Evolutionary conservation across 352 stramenopile species (phyloP), one percentile per base, ranked within the genome.

Genomic region (Pythium plurisporium): DNA sequence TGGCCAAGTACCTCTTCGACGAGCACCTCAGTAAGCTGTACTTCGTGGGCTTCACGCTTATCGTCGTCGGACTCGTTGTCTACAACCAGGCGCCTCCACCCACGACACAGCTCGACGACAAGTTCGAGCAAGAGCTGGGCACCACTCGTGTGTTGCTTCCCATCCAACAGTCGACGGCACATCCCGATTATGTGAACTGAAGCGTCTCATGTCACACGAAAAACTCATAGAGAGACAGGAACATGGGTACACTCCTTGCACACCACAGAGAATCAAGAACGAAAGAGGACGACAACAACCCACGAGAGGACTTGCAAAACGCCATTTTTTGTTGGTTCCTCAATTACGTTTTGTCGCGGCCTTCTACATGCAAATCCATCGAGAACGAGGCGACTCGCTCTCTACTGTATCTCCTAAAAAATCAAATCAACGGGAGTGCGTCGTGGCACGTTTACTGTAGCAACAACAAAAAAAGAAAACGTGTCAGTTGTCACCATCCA

Each of bases 1-100:
- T 76, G 4, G 74, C 69, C 94, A 67, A 96, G 94, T 89, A 88
- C 74, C 50, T 97, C 71, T 86, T 85, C 96, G 54, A 84, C 42
- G 69, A 95, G 50, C 57, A 80, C 30, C 70, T 96, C 34, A 82
- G 63, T 49, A 74, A 59, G 46, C 69, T 96, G 29, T 96, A 97
- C 72, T 97, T 94, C 61, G 48, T 95, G n/a, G 87, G 88, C 14
- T 87, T 97, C 52, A 69, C 70, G 44, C 49, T 94, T 58, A 89
- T 90, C 59, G 83, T 95, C 41, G 53, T 58, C 1, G 87, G 87
- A 19, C 62, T 95, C 0, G 65, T 72, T 11, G 57, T 94, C 17
- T 96, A 96, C 71, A 89, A 94, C 62, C 66, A 69, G 10, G 77
- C 75, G 14, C 56, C 69, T 9, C 47, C 68, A 11, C 71, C 74